Percentiles rank a stretch among this genome's conserved stretches.
These are phyloP conservation scores for Melianthus villosus DNA, from an alignment of 441 rosid genomes.

Conservation along the genomic window DNA sequence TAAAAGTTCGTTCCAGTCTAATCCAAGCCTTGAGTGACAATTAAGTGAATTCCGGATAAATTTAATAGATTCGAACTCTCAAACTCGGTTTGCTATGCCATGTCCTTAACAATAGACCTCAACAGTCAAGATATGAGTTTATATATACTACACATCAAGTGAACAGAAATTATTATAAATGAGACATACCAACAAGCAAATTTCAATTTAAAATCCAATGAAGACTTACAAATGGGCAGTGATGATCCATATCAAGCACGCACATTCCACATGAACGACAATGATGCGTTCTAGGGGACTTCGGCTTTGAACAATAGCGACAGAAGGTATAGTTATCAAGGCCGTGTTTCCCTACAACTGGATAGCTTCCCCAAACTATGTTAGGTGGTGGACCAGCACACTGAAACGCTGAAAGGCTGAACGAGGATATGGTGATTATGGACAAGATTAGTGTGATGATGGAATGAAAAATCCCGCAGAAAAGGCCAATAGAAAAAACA, in stretches of 20 bases:
- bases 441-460: slow-evolving; percentile 26
- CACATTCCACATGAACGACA: slow-evolving; percentile 83
- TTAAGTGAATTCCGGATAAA: too few relatives aligned
- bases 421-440: slow-evolving; percentile 38
- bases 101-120: too few relatives aligned
- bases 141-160: too few relatives aligned
- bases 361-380: slow-evolving; percentile 66
- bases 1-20: too few relatives aligned
- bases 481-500: slow-evolving; percentile 49
- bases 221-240: slow-evolving; percentile 93
- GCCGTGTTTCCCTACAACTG: slow-evolving; percentile 51
- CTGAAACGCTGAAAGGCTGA: slow-evolving; percentile 48
- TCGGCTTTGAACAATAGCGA: slow-evolving; percentile 56
- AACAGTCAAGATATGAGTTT: too few relatives aligned
- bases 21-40: too few relatives aligned
- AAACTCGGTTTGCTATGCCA: too few relatives aligned
- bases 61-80: too few relatives aligned
- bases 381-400: slow-evolving; percentile 53
- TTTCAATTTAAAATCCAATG: too few relatives aligned
- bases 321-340: slow-evolving; percentile 76
- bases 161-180: too few relatives aligned
- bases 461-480: slow-evolving; percentile 39
- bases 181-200: too few relatives aligned
- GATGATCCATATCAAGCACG: slow-evolving; percentile 91
- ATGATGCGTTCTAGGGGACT: slow-evolving; percentile 80